Conservation (phyloP, 257 asterid genomes). For the Solanum arcanum region DNA sequence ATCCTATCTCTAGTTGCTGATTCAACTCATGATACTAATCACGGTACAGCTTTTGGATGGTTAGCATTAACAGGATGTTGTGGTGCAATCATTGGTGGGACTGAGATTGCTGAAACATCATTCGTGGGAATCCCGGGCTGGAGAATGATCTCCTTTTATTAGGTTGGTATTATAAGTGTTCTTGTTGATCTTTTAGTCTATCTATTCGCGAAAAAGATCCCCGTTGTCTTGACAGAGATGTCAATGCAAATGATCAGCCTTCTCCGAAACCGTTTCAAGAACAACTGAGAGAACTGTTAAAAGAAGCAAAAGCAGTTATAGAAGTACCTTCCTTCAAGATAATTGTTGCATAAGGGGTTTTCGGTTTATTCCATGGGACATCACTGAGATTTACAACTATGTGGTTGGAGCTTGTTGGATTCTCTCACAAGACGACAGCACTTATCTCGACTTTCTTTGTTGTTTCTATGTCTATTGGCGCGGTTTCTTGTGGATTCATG, state of each 20-base stretch:
- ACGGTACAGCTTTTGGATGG: slow-evolving; percentile 93
- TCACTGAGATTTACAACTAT: background rate
- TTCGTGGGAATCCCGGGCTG: slow-evolving; percentile 79
- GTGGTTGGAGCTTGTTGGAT: slow-evolving; percentile 8
- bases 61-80: slow-evolving; percentile 42
- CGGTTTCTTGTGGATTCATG: too few relatives aligned
- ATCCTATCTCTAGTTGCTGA: slow-evolving; percentile 66
- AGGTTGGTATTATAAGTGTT: slow-evolving; percentile 55
- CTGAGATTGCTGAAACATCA: slow-evolving; percentile 52
- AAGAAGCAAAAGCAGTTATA: slow-evolving; percentile 53
- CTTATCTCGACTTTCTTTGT: too few relatives aligned
- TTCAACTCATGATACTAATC: slow-evolving; percentile 64
- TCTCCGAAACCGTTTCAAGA: background rate
- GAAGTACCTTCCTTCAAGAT: background rate
- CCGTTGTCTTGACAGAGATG: slow-evolving; percentile 19
- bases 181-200: slow-evolving; percentile 47
- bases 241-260: slow-evolving; percentile 12
- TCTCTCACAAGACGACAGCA: background rate
- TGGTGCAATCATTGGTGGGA: slow-evolving; percentile 69
- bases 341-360: background rate
- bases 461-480: too few relatives aligned
- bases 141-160: slow-evolving; percentile 59
- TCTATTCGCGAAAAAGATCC: slow-evolving; percentile 61
- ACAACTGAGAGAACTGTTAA: slow-evolving; percentile 1
- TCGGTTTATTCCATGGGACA: background rate